Evolutionary conservation across 805 yeast genomes (phyloP).

Genomic region (Candida verbasci): DNA sequence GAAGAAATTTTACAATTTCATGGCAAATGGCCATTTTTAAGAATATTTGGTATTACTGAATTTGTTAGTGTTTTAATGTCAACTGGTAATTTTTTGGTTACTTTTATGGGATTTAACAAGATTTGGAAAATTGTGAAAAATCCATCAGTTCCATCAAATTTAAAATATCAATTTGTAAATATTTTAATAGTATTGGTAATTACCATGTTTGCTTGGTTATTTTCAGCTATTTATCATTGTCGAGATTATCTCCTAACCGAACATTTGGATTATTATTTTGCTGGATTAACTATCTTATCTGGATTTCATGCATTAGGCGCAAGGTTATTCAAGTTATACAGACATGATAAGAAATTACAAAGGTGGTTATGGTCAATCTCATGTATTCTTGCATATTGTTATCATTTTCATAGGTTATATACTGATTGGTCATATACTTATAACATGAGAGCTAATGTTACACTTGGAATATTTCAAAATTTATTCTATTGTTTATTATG

Average conservation of each 20-base stretch:
- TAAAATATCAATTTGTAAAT: constrained; percentile 26
- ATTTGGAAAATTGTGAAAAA: constrained; percentile 39
- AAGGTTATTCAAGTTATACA: constrained; percentile 26
- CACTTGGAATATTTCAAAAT: constrained; percentile 26
- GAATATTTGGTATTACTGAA: constrained; percentile 36
- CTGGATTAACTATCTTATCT: constrained; percentile 31
- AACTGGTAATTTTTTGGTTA: constrained; percentile 29
- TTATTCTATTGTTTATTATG: constrained; percentile 34
- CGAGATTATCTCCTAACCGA: constrained; percentile 36
- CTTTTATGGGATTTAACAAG: constrained; percentile 24
- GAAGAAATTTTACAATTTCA: constrained; percentile 33
- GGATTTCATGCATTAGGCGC: constrained; percentile 32
- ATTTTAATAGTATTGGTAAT: constrained; percentile 21
- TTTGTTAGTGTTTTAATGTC: constrained; percentile 31
- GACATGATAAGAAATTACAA: constrained; percentile 14
- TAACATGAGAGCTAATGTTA: constrained; percentile 27
- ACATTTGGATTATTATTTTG: constrained; percentile 39
- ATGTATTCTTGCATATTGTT: constrained; percentile 27
- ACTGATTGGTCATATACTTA: constrained; percentile 37
- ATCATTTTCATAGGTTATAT: constrained; percentile 24
- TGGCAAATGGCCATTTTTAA: constrained; percentile 42
- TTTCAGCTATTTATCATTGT: constrained; percentile 34
- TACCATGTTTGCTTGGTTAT: constrained; percentile 33
- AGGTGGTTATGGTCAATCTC: constrained; percentile 33
- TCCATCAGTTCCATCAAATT: constrained; percentile 50